Evolutionary conservation across 2,329 filamentous ascomycete genomes (phyloP), one percentile per base, ranked within the genome.

Genomic region (Ambrosiella beaveri): DNA sequence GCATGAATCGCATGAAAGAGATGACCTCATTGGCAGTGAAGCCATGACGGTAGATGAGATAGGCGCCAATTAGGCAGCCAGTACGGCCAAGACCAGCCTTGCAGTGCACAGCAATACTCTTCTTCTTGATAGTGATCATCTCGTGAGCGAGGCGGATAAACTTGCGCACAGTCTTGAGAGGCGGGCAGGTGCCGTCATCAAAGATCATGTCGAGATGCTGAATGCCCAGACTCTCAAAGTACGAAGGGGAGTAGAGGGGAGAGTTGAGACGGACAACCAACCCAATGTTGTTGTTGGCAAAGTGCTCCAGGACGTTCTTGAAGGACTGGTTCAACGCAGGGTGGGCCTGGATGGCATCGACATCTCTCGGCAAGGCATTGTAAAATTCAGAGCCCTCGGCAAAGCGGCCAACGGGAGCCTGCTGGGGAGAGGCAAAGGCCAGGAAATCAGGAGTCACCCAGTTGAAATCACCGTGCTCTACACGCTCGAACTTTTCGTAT

Each of bases 201-300:
- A 98, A 98, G 66, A 98, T 97, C 93, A 98, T 98, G 72, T 98
- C 93, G 45, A 97, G 76, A 68, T 98, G 93, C 65, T 89, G 84
- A 66, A 98, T 97, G 37, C 91, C 91, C 56, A 98, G 76, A 2
- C 90, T 88, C 63, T 91, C 93, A 70, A 98, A 98, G 74, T 91
- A 96, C n/a, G 89, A 90, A 0, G 93, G 87, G 0, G 88, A 95
- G 75, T 98, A 98, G 7, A 98, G 80, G 64, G 90, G 86, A 0
- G 90, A 97, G 74, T 98, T 98, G 63, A 98, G 76, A 47, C 93
- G 85, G 47, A 98, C 93, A 2, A 98, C 91, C 2, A 98, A 77
- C 38, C 93, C 93, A 65, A 98, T 86, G 66, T 94, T 86, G 63
- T 88, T 82, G 61, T 90, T 83, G 12, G 82, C 78, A 69, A 98